Base-by-base conservation (phyloP, 352 stramenopile species). In the Phytophthora cactorum region DNA sequence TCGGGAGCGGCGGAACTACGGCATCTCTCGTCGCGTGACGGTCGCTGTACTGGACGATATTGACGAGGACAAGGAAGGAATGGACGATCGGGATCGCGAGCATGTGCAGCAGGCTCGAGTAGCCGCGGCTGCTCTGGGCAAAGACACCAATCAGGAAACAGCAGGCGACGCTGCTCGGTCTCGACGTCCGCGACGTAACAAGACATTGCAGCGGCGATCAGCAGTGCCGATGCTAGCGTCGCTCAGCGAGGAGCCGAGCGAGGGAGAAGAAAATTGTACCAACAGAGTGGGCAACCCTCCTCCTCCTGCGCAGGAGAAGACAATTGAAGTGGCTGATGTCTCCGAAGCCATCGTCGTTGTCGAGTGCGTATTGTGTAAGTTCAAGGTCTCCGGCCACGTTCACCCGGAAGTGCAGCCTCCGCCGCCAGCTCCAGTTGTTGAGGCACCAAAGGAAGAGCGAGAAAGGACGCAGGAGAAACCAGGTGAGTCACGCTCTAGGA, bases 341-440 rank as follows among this genome's bases (percentile, higher is more conserved):
- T 49, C 41, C 17, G 38, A 57, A 27, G 50, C 55, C 0, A 64
- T 70, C 32, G 51, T 74, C 1, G 50, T 70, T 28, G 55, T 76
- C 11, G 71, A 77, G 51, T 89, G 81, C 28, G 75, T 68, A 1
- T 57, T 89, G 41, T 89, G 80, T 74, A 85, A 88, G 64, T 87
- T 86, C 66, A 85, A 87, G 22, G 82, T 90, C 1, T 32, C 75
- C 5, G 82, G 82, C 5, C 82, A 90, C 53, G 58, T 84, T n/a
- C 81, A 90, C 43, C 70, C 72, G 10, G 68, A 63, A 0, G 49
- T 31, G 5, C 29, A 60, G 6, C 22, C 58, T 27, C 59, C 63
- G 14, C 41, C 65, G 0, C 49, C 55, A 65, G 34, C 47, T 63
- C 27, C 46, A 12, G 9, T 29, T 52, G 27, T 52, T 2, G 46